These are phyloP conservation scores for Annulohypoxylon stygium DNA, from an alignment of 495 filamentous ascomycete species.

Conservation along the genomic window DNA sequence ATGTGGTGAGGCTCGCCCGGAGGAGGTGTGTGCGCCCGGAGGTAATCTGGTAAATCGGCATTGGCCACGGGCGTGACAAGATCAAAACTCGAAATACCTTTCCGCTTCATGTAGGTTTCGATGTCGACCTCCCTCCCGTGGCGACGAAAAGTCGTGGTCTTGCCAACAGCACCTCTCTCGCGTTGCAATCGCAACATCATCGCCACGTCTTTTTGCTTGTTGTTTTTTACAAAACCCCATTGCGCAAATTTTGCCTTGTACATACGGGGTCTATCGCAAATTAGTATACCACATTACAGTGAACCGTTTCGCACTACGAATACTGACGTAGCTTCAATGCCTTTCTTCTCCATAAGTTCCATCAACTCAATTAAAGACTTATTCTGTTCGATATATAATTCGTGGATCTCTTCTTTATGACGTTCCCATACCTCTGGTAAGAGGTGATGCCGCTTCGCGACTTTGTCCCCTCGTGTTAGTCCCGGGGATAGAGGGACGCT, in stretches of 20 bases:
- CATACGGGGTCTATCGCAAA: conserved; percentile 46
- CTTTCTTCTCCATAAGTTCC: conserved; percentile 46
- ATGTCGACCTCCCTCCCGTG: conserved; percentile 50
- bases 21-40: conserved; percentile 51
- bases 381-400: conserved; percentile 48
- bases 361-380: conserved; percentile 49
- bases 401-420: conserved; percentile 46
- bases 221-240: conserved; percentile 54
- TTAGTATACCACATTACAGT: conserved; percentile 15
- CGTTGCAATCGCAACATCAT: conserved; percentile 49
- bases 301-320: background rate
- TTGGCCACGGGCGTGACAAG: conserved; percentile 41
- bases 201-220: conserved; percentile 50
- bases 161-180: conserved; percentile 49
- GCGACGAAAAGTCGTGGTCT: conserved; percentile 48
- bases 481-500: background rate
- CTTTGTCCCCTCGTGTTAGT: conserved; percentile 32
- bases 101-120: conserved; percentile 50
- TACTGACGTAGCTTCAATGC: conserved; percentile 50
- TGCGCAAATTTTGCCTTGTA: conserved; percentile 52
- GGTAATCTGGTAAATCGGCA: conserved; percentile 44
- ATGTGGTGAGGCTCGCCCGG: conserved; percentile 37
- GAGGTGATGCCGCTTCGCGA: conserved; percentile 45
- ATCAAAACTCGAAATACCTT: conserved; percentile 48
- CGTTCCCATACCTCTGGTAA: conserved; percentile 46